Conservation (phyloP, 306 rosid genomes). For the Lathyrus sativus region DNA sequence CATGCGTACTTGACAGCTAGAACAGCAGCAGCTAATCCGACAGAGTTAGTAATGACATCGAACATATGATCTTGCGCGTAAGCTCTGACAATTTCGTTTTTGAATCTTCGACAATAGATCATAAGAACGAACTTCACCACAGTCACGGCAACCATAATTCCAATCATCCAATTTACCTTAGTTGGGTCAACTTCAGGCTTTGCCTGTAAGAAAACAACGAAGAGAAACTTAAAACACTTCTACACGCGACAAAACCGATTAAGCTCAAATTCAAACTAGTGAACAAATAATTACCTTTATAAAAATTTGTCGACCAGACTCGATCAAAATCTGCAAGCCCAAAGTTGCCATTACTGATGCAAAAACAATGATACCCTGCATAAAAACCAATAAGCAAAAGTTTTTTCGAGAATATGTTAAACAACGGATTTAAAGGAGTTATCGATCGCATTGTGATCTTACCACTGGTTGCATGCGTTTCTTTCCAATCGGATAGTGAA, state of each 20-base stretch:
- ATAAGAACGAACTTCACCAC: conserved; percentile 75
- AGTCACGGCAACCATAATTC: conserved; percentile 69
- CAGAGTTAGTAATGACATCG: conserved; percentile 75
- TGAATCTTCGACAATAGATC: conserved; percentile 71
- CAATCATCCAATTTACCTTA: conserved; percentile 64
- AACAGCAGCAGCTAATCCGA: conserved; percentile 83
- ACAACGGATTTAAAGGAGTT: neutral
- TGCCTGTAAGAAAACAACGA: conserved; percentile 39
- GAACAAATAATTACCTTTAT: conserved; percentile 42
- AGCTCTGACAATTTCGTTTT: conserved; percentile 70
- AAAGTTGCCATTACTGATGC: conserved; percentile 89
- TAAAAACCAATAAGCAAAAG: conserved; percentile 25
- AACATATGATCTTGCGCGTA: conserved; percentile 82
- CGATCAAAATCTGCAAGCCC: conserved; percentile 77
- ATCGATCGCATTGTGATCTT: conserved; percentile 17
- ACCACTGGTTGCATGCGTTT: conserved; percentile 90
- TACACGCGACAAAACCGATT: neutral
- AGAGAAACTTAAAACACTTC: neutral
- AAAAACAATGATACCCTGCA: conserved; percentile 87
- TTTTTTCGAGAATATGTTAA: neutral
- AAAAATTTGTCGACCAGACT: conserved; percentile 55
- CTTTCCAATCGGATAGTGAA: conserved; percentile 84
- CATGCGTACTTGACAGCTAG: conserved; percentile 59
- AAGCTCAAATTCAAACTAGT: neutral
- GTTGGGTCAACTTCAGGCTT: conserved; percentile 36